Evolutionary conservation across 2,329 filamentous ascomycete genomes (phyloP), one percentile per base, ranked within the genome.

Genomic region (Aspergillus niger): DNA sequence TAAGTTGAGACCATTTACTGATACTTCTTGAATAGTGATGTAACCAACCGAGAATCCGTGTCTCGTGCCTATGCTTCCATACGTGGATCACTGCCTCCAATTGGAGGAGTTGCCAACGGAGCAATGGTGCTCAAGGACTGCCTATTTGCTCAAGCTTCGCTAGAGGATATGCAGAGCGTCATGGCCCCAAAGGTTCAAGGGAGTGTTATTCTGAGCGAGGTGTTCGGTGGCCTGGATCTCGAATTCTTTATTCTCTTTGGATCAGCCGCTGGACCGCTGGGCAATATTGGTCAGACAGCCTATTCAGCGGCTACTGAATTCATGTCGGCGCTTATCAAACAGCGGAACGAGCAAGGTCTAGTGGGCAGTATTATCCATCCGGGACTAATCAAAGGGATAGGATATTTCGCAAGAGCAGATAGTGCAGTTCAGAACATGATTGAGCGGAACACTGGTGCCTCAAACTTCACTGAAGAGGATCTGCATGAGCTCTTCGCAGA

Each of bases 401-500:
- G 53, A 11, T 55, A 55, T 10, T 44, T 47, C 10, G 39, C 39
- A 15, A 39, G 41, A 15, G 53, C 41, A 30, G 53, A 22, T 24
- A 20, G 24, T 47, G 26, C 53, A 17, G 11, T 28, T 20, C 41
- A 47, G 8, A 26, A 47, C 26, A 10, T 32, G 24, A 43, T 55
- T 22, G 39, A 55, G n/a, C 41, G n/a, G 22, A 55, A 43, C 20
- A 55, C 43, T 22, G 53, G 39, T 3, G 44, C 39, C 10, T 17
- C 53, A 3, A 15, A 55, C 5, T 20, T 54, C 66, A 72, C 70
- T 7, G 72, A 75, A 26, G 63, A 67, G 17, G 74, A 75, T 47
- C 69, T 71, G 53, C 67, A 69, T 32, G 71, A 75, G 49, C 59
- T 69, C 3, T 69, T 76, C 47, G 68, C 69, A 8, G 73, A 76